phyloP scores from a whole-genome alignment of 768 basidiomycete species.

The Amanita molliuscula region DNA sequence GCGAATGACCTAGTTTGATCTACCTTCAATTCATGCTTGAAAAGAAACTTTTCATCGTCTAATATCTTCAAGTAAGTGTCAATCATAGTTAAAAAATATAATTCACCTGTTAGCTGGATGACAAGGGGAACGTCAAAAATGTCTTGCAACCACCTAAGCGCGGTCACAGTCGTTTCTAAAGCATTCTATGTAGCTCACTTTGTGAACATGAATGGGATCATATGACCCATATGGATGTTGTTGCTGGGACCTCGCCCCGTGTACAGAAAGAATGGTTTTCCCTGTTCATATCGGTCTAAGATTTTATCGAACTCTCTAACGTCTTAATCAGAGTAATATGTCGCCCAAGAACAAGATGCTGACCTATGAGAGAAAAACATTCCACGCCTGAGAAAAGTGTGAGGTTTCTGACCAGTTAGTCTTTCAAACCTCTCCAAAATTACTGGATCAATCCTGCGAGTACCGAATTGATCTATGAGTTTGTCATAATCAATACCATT shows the following conservation, averaged over 20 bases:
- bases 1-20: conserved; percentile 82
- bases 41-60: conserved; percentile 99
- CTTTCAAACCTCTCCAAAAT: conserved; percentile 85
- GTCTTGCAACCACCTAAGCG: conserved; percentile 84
- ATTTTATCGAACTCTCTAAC: conserved; percentile 89
- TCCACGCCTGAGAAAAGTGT: conserved; percentile 79
- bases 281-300: conserved; percentile 89
- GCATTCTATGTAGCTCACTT: conserved; percentile 46
- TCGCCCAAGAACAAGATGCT: conserved; percentile 13
- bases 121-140: conserved; percentile 93
- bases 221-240: conserved; percentile 96
- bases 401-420: conserved; percentile 81
- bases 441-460: conserved; percentile 64
- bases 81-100: neutral
- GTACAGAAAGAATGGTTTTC: conserved; percentile 96
- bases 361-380: conserved; percentile 99
- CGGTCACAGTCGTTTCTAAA: neutral
- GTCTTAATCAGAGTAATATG: neutral
- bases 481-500: conserved; percentile 96
- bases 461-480: conserved; percentile 89
- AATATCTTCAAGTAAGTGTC: neutral
- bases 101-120: conserved; percentile 82
- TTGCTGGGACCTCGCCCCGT: conserved; percentile 96
- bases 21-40: conserved; percentile 89
- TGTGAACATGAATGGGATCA: conserved; percentile 95